Base-by-base conservation (phyloP, 805 yeast species). In the Wickerhamiella shivajii region DNA sequence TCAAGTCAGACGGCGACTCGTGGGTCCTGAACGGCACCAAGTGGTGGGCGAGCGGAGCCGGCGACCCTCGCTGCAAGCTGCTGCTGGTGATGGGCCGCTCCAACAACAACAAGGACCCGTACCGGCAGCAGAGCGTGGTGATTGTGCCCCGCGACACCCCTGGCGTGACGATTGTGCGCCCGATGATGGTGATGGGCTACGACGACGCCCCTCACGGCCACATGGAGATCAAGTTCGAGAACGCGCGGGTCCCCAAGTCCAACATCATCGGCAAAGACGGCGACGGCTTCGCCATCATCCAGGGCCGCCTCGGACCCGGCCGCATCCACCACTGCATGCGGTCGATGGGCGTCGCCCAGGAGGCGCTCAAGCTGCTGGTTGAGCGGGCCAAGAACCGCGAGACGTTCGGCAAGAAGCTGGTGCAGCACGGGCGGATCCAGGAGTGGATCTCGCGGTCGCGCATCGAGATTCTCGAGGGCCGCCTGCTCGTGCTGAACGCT, bases 181-280 rank as follows among this genome's bases (percentile, higher is more conserved):
- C 76, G 3, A 55, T 71, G 44, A 38, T 46, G 13, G 69, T 72
- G 1, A 65, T 68, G 46, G 78, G 78, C 3, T 69, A 61, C 41
- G 78, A 72, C 45, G 78, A 72, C 46, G 77, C 77, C 18, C 79
- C 79, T 3, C 78, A 72, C 48, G 79, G 79, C n/a, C 78, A 73
- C 46, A 67, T 68, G 56, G 77, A 72, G 47, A 61, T 73, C 35
- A 57, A 51, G 31, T 73, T 73, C 49, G 52, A 58, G 21, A 55
- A 66, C 45, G 65, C 59, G 39, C 67, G 60, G 33, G 61, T 72
- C 7, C 64, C 70, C 3, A 43, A 51, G 12, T 59, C 63, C 33
- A 48, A 55, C n/a, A 55, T 69, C 36, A 46, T 66, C 1, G 54
- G 64, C 36, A 64, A 64, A 7, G 60, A 54, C 18, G 77, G 79